Percentiles rank a stretch among this genome's conserved stretches.
Evolutionary conservation across 371 early-diverging fungal genomes (phyloP).

Genomic region (Dichotomocladium elegans): DNA sequence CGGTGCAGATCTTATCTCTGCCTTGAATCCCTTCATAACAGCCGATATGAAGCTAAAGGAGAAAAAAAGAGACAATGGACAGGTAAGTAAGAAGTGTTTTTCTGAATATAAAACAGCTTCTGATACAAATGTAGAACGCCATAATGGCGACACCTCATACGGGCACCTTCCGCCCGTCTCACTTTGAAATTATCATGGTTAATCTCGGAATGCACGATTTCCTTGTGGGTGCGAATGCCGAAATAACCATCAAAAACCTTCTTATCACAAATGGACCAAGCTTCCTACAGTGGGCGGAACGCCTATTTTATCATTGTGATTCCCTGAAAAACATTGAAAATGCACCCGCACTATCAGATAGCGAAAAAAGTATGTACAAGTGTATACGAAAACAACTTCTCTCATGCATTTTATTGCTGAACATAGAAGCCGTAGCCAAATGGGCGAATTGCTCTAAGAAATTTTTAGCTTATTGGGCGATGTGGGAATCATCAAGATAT

Average conservation of each 20-base stretch:
- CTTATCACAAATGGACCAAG: not conserved
- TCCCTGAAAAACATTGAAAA: constrained; percentile 21
- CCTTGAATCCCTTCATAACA: constrained; percentile 24
- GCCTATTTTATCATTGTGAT: constrained; percentile 37
- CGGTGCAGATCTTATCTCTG: constrained; percentile 17
- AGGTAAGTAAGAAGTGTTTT: not conserved
- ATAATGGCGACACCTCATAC: constrained; percentile 46
- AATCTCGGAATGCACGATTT: constrained; percentile 30
- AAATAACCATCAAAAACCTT: not conserved
- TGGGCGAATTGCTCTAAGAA: constrained; percentile 26
- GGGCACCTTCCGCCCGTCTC: constrained; percentile 41
- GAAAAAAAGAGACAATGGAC: not conserved
- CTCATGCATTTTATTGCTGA: no score
- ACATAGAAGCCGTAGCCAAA: no score
- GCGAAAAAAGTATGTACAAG: no score
- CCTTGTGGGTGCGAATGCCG: constrained; percentile 15
- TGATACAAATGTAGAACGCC: constrained; percentile 3
- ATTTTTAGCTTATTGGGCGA: constrained; percentile 63
- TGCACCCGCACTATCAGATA: not conserved
- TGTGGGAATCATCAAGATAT: constrained; percentile 78
- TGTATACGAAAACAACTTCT: no score
- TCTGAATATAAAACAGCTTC: not conserved
- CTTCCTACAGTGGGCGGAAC: constrained; percentile 26
- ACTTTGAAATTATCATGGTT: constrained; percentile 41
- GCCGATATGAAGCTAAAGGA: constrained; percentile 11